Conservation (phyloP, 1,284 basidiomycete species). For the Boletus calvinii region DNA sequence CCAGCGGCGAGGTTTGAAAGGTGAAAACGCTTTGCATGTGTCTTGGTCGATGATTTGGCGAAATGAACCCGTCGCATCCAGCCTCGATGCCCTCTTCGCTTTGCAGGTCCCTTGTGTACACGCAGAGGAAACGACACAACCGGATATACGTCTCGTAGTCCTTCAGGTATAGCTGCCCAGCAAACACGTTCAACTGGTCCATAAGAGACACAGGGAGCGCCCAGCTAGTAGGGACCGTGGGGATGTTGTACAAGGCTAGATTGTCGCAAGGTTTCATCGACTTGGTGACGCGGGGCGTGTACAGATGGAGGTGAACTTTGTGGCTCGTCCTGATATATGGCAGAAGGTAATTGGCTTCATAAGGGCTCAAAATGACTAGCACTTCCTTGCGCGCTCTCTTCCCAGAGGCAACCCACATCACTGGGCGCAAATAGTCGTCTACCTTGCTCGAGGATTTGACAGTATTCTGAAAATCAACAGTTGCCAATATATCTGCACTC, state of each 20-base stretch:
- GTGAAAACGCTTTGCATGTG: constrained; percentile 12
- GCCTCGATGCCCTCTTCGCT: constrained; percentile 11
- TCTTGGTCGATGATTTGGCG: constrained; percentile 17
- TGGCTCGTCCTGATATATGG: constrained; percentile 36
- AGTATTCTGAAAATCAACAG: constrained; percentile 31
- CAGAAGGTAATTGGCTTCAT: constrained; percentile 44
- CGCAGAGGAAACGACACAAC: constrained; percentile 39
- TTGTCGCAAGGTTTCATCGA: constrained; percentile 42
- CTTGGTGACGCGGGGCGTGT: constrained; percentile 39
- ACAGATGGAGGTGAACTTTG: constrained; percentile 42
- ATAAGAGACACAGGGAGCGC: constrained; percentile 20
- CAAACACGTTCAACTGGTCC: constrained; percentile 39
- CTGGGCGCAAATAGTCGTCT: constrained; percentile 40
- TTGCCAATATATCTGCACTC: constrained; percentile 26
- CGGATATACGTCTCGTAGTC: constrained; percentile 34
- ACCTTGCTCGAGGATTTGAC: neutral
- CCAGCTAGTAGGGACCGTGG: constrained; percentile 24
- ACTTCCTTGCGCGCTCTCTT: neutral
- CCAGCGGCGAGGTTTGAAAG: constrained; percentile 24
- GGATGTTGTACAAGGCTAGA: constrained; percentile 37
- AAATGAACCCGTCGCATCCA: constrained; percentile 39
- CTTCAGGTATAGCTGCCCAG: constrained; percentile 32
- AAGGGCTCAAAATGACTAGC: constrained; percentile 46
- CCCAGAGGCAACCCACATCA: constrained; percentile 45
- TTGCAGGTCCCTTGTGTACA: constrained; percentile 29